Conservation (phyloP, 2,329 filamentous ascomycete genomes). For the Graphiopsis chlorocephala region DNA sequence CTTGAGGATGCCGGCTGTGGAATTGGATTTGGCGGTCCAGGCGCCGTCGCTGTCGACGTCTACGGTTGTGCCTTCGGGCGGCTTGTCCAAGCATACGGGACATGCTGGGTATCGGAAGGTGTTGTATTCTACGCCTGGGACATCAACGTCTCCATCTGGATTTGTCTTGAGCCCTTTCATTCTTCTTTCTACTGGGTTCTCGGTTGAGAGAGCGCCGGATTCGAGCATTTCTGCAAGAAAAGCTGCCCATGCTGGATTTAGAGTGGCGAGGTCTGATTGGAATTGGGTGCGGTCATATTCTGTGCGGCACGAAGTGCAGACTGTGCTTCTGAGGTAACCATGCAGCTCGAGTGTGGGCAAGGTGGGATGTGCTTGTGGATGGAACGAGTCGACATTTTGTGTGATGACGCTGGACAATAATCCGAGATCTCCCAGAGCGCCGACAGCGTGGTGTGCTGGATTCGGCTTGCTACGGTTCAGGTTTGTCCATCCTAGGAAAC, state of each 20-base stretch:
- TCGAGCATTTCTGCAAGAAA: conserved; percentile 71
- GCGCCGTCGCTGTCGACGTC: conserved; percentile 77
- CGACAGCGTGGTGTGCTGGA: conserved; percentile 71
- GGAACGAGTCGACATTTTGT: conserved; percentile 97
- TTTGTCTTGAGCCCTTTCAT: conserved; percentile 76
- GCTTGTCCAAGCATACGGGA: conserved; percentile 69
- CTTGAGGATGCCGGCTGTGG: conserved; percentile 74
- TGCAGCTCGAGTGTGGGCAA: conserved; percentile 82
- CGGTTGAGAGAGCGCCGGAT: conserved; percentile 72
- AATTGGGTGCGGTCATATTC: conserved; percentile 71
- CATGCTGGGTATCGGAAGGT: conserved; percentile 91
- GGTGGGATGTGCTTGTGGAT: conserved; percentile 70
- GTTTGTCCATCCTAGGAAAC: conserved; percentile 88
- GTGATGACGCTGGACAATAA: conserved; percentile 77
- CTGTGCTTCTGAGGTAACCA: conserved; percentile 77
- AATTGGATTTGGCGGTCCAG: conserved; percentile 53
- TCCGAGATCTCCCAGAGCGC: conserved; percentile 68
- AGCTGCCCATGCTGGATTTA: conserved; percentile 83
- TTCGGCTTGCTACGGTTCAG: conserved; percentile 79
- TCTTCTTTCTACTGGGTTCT: conserved; percentile 68
- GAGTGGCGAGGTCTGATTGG: conserved; percentile 68
- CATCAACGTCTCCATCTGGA: conserved; percentile 89
- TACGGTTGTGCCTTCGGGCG: conserved; percentile 58
- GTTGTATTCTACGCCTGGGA: conserved; percentile 81
- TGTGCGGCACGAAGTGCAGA: conserved; percentile 75